Conservation (phyloP, 257 asterid species). For the Handroanthus guayacan region DNA sequence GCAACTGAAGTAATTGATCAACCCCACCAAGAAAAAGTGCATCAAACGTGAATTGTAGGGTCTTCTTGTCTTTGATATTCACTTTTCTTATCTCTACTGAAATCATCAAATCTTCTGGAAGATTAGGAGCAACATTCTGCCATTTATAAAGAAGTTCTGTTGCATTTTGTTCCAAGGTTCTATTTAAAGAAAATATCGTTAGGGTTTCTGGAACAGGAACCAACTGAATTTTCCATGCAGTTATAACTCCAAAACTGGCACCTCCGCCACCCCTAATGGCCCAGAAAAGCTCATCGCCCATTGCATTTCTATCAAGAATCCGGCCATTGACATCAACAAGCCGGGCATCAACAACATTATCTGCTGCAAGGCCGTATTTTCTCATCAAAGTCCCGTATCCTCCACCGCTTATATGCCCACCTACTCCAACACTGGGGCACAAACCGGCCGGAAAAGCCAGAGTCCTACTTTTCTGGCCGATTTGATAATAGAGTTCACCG, state of each 20-base stretch:
- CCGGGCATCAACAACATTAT: conserved; percentile 22
- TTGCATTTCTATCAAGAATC: neutral
- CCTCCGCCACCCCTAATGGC: conserved; percentile 35
- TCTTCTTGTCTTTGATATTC: neutral
- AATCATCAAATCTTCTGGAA: neutral
- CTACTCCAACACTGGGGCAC: conserved; percentile 15
- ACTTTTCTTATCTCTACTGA: neutral
- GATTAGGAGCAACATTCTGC: conserved; percentile 29
- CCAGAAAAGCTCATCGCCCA: neutral
- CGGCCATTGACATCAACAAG: neutral
- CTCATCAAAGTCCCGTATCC: conserved; percentile 11
- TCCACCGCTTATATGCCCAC: conserved; percentile 19
- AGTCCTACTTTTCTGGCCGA: neutral
- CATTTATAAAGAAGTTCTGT: conserved; percentile 7
- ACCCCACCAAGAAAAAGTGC: neutral
- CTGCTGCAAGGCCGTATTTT: conserved; percentile 30
- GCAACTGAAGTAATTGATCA: neutral
- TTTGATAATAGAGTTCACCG: neutral
- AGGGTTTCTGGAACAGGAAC: conserved; percentile 16
- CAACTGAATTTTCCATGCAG: conserved; percentile 12
- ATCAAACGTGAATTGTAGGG: neutral
- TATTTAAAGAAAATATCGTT: conserved; percentile 1
- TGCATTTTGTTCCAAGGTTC: conserved; percentile 20
- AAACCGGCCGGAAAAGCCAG: conserved; percentile 22
- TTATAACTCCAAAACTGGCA: conserved; percentile 9